Base-by-base conservation (phyloP, 1,139 yeast species). In the Geotrichum europaeum region DNA sequence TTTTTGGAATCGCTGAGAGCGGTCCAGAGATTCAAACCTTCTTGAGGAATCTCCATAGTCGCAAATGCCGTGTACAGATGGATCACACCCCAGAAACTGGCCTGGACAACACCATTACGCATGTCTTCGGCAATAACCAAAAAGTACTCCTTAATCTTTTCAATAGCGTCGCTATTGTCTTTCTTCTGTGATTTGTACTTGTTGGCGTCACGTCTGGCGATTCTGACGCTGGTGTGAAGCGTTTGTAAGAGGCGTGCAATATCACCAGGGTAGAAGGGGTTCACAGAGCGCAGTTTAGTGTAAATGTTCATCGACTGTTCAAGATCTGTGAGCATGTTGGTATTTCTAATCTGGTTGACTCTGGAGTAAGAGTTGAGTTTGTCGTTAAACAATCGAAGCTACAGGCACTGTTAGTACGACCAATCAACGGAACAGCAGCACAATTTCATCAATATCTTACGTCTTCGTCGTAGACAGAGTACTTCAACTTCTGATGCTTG, bases 51-150 rank as follows among this genome's bases (percentile, higher is more conserved):
- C 50, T 80, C 78, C 65, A 83, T 72, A 65, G 84, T 86, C 65
- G 81, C 79, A 69, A 81, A 82, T n/a, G 85, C 81, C 28, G 85
- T 81, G 65, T 83, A 78, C 55, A 84, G 69, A 67, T 82, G 85
- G 74, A 83, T 80, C 49, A 84, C 79, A 56, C 86, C 86, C 65
- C 78, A 80, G 53, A 80, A 79, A 62, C 79, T 80, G 54, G 82
- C 70, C 30, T 65, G 66, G 15, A 81, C 77, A 25, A 75, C 72
- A 1, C 77, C 78, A 47, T 75, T 74, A 50, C 82, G 69, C 54
- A 83, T 71, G 67, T 83, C 85, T 54, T 78, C 77, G 1, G 83
- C 76, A 51, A 82, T 78, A 10, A 58, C 54, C 22, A 58, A 55
- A 24, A 62, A 34, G 52, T 59, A 60, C 32, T 53, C 57, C 49